These are phyloP conservation scores for Crithidia acanthocephali DNA, from an alignment of 208 protist genomes.

Conservation along the genomic window DNA sequence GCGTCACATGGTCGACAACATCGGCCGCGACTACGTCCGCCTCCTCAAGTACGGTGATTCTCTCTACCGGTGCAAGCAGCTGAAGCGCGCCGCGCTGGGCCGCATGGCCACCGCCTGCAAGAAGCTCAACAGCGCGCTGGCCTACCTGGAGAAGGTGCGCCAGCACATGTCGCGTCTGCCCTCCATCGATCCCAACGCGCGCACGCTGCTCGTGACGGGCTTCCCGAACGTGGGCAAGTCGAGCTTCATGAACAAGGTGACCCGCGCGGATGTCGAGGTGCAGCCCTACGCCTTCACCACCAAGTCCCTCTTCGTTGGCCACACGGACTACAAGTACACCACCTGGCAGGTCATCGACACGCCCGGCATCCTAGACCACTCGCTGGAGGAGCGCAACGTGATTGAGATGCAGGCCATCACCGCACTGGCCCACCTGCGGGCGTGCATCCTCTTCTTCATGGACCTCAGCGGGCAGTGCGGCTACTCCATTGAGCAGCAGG, in stretches of 20 bases:
- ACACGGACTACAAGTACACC: slow-evolving; percentile 99
- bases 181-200: slow-evolving; percentile 99
- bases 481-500: slow-evolving; percentile 98
- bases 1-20: slow-evolving; percentile 97
- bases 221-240: slow-evolving; percentile 99
- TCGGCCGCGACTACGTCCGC: slow-evolving; percentile 98
- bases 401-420: slow-evolving; percentile 99
- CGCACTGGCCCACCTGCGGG: slow-evolving; percentile 98
- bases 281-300: slow-evolving; percentile 99
- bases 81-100: slow-evolving; percentile 99
- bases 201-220: slow-evolving; percentile 98
- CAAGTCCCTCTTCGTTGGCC: slow-evolving; percentile 99
- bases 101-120: slow-evolving; percentile 99
- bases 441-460: slow-evolving; percentile 99
- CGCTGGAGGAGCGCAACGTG: slow-evolving; percentile 99
- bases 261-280: slow-evolving; percentile 99
- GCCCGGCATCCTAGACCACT: slow-evolving; percentile 99
- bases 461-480: slow-evolving; percentile 99
- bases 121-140: slow-evolving; percentile 95
- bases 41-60: slow-evolving; percentile 99
- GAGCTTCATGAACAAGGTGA: slow-evolving; percentile 99
- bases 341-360: slow-evolving; percentile 99
- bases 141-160: slow-evolving; percentile 99
- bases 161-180: slow-evolving; percentile 99
- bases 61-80: slow-evolving; percentile 99